Percentiles rank a stretch among this genome's conserved stretches.
These are phyloP conservation scores for Leptographium procerum DNA, from an alignment of 2,329 filamentous ascomycete genomes.

Conservation along the genomic window DNA sequence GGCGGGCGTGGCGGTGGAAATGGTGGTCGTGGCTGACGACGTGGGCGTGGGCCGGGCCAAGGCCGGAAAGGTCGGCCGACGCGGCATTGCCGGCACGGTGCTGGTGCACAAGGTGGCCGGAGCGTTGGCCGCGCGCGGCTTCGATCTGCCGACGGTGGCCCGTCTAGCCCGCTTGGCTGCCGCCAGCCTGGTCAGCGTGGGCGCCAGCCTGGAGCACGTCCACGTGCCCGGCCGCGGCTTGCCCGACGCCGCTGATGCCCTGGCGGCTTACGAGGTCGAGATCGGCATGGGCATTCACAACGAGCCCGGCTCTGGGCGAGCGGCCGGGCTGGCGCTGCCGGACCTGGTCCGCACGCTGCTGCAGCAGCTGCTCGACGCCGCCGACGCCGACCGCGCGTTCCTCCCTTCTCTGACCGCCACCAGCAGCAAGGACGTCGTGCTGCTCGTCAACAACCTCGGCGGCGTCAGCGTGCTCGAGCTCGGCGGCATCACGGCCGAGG, in stretches of 20 bases:
- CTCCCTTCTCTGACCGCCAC: conserved; percentile 49
- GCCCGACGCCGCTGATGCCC: conserved; percentile 34
- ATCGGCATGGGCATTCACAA: conserved; percentile 74
- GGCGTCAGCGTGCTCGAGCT: conserved; percentile 63
- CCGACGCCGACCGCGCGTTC: conserved; percentile 61
- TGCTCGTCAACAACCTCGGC: conserved; percentile 70
- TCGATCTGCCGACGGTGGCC: conserved; percentile 57
- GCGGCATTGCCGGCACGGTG: conserved; percentile 85
- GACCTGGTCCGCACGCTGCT: conserved; percentile 55
- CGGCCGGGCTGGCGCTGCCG: conserved; percentile 37
- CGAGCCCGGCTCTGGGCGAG: conserved; percentile 46
- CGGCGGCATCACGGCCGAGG: conserved; percentile 59
- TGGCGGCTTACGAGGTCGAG: conserved; percentile 48
- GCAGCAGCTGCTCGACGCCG: conserved; percentile 52
- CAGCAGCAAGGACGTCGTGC: conserved; percentile 49
- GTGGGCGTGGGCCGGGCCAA: conserved; percentile 73
- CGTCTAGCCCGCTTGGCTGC: conserved; percentile 60
- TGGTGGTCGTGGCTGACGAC: conserved; percentile 88
- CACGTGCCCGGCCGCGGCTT: conserved; percentile 71
- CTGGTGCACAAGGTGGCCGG: conserved; percentile 85
- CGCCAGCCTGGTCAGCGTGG: conserved; percentile 72
- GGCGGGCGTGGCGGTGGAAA: conserved; percentile 65
- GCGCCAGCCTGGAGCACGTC: conserved; percentile 79
- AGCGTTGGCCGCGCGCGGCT: conserved; percentile 64
- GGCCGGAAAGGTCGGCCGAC: conserved; percentile 82